Conservation (phyloP, 805 yeast genomes). For the Kluyveromyces lactis region DNA sequence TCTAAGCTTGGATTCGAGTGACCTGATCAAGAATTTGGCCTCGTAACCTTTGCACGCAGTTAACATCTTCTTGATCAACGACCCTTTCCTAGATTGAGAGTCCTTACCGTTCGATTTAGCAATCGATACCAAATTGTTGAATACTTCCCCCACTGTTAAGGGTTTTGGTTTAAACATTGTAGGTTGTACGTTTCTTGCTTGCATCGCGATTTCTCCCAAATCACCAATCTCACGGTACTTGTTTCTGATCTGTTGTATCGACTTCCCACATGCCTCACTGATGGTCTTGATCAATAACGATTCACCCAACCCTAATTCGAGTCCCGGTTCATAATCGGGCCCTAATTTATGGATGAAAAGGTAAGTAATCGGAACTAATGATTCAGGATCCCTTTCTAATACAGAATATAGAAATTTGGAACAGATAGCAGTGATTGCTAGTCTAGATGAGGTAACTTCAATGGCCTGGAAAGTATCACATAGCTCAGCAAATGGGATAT, state of each 20-base stretch:
- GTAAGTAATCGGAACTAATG: constrained; percentile 65
- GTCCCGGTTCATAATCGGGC: constrained; percentile 85
- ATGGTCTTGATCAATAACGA: constrained; percentile 80
- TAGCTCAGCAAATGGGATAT: constrained; percentile 31
- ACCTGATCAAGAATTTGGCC: constrained; percentile 83
- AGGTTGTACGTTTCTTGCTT: constrained; percentile 76
- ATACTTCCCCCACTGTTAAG: constrained; percentile 64
- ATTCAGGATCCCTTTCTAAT: constrained; percentile 43
- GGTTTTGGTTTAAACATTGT: constrained; percentile 91
- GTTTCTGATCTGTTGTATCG: constrained; percentile 56
- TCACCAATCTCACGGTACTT: constrained; percentile 82
- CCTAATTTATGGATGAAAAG: constrained; percentile 83
- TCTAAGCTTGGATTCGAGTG: constrained; percentile 85
- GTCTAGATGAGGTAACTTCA: constrained; percentile 73
- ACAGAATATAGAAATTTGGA: constrained; percentile 65
- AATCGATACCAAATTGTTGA: constrained; percentile 62
- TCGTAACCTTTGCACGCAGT: constrained; percentile 81
- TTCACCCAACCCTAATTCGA: constrained; percentile 92
- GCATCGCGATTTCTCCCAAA: constrained; percentile 79
- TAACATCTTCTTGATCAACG: constrained; percentile 71
- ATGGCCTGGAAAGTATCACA: constrained; percentile 66
- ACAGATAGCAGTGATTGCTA: constrained; percentile 70
- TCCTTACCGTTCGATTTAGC: constrained; percentile 74
- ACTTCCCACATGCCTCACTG: constrained; percentile 82
- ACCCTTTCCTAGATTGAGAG: constrained; percentile 72